Evolutionary conservation across 768 basidiomycete species (phyloP).

Genomic region (Tephrocybe sp.): DNA sequence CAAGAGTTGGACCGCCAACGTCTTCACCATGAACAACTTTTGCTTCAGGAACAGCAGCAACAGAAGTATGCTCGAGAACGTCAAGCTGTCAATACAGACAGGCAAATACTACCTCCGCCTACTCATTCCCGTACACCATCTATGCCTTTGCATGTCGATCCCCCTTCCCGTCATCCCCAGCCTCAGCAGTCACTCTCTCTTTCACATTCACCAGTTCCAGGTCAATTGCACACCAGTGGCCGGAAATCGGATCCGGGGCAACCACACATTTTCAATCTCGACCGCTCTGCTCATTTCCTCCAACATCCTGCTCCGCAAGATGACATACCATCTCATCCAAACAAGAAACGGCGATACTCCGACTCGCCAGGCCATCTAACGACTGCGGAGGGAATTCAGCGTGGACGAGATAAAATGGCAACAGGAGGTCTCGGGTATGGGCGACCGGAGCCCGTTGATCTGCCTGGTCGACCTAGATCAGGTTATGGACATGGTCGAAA

Average conservation of each 20-base stretch:
- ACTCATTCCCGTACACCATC: slow-evolving; percentile 11
- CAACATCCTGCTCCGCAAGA: slow-evolving; percentile 3
- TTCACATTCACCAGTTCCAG: slow-evolving; percentile 5
- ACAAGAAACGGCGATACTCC: slow-evolving; percentile 44
- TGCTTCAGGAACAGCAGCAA: slow-evolving; percentile 22
- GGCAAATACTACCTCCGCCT: slow-evolving; percentile 5
- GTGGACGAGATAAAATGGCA: slow-evolving; percentile 30
- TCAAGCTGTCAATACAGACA: slow-evolving; percentile 13
- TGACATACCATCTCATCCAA: slow-evolving; percentile 19
- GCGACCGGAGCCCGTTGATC: slow-evolving; percentile 23
- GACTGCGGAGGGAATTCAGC: slow-evolving; percentile 25
- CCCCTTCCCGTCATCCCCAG: slow-evolving; percentile 9
- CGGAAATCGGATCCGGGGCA: slow-evolving; percentile 19
- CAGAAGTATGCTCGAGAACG: slow-evolving; percentile 21
- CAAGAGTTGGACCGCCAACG: slow-evolving; percentile 23
- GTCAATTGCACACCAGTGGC: slow-evolving; percentile 5
- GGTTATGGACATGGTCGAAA: slow-evolving; percentile 18
- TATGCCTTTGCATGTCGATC: slow-evolving; percentile 15
- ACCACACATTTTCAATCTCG: slow-evolving; percentile 12
- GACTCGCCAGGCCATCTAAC: slow-evolving; percentile 27
- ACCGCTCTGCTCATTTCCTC: slow-evolving; percentile 10
- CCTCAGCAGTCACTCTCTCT: slow-evolving; percentile 8
- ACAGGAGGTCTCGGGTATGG: slow-evolving; percentile 30
- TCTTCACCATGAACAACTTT: slow-evolving; percentile 22
- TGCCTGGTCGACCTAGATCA: slow-evolving; percentile 22